Evolutionary conservation across 768 basidiomycete species (phyloP).

Genomic region (Kwoniella bestiolae): DNA sequence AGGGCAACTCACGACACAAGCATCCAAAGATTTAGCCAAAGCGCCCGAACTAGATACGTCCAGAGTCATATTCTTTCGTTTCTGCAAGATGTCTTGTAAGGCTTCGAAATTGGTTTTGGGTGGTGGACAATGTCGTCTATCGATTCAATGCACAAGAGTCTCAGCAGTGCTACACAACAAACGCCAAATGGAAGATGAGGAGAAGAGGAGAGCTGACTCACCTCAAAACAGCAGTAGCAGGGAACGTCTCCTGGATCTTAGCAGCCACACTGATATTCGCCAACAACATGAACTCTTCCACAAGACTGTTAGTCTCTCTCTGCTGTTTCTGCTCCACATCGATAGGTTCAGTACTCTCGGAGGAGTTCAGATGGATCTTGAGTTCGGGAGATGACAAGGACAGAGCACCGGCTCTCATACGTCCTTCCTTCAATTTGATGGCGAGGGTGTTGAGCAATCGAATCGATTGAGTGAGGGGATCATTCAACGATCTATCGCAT

Average conservation of each 20-base stretch:
- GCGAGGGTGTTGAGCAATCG: constrained; percentile 87
- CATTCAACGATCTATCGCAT: constrained; percentile 67
- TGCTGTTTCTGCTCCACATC: constrained; percentile 95
- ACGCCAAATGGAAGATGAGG: background rate
- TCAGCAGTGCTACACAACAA: background rate
- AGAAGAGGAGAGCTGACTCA: constrained; percentile 52
- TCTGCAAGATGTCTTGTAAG: constrained; percentile 84
- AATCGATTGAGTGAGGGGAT: constrained; percentile 81
- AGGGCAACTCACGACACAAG: constrained; percentile 71
- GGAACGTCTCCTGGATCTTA: constrained; percentile 92
- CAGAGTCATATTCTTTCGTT: constrained; percentile 77
- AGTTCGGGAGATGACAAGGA: constrained; percentile 98
- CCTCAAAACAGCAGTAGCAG: constrained; percentile 92
- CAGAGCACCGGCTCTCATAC: constrained; percentile 95
- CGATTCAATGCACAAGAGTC: background rate
- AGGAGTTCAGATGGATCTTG: constrained; percentile 90
- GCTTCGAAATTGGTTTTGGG: constrained; percentile 94
- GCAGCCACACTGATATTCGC: constrained; percentile 92
- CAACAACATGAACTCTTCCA: constrained; percentile 98
- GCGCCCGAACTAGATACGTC: constrained; percentile 92
- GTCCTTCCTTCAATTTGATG: constrained; percentile 75
- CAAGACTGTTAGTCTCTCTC: constrained; percentile 90
- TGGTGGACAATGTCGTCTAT: constrained; percentile 85
- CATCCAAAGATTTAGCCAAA: constrained; percentile 83
- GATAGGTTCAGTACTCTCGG: constrained; percentile 92